Evolutionary conservation across 2,329 filamentous ascomycete genomes (phyloP), one percentile per base, ranked within the genome.

Genomic region (Penicillium sclerotigenum): DNA sequence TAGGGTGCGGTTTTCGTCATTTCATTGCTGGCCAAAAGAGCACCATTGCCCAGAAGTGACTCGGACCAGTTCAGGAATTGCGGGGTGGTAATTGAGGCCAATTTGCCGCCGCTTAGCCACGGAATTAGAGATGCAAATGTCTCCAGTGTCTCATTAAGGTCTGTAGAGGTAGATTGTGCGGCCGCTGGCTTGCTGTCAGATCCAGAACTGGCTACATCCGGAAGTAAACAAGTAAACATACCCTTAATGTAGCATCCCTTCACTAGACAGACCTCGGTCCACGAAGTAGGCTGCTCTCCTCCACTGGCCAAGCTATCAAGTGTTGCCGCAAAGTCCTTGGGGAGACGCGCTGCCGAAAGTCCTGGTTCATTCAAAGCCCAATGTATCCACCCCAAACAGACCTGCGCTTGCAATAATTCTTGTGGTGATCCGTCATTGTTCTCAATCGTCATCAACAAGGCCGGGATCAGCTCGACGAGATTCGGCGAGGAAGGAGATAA

Each of bases 351-450:
- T 40, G 83, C 74, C 36, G 87, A 87, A 40, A 84, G 71, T 1
- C 77, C 78, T 61, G 88, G 88, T 64, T 95, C 88, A 33, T 84
- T 86, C 51, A 88, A 74, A 9, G 86, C 83, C 85, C 89, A 96
- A 68, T 95, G 86, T 65, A 96, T 80, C 89, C 91, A 95, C 52
- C 87, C 91, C 42, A 93, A 73, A 72, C 90, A 94, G 49, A 94
- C 86, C 58, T 85, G 87, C 31, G 91, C 92, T 73, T 96, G 91
- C 64, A 93, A 81, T 10, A 78, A 73, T 68, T 87, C 85, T 66
- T 84, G 79, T n/a, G 69, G 72, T 11, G 75, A 70, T 13, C 73
- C 74, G 13, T 77, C 75, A 65, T 87, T 86, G 51, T 79, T 78
- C 7, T 86, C 84, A 63, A 89, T 83, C 16, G 80, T 83, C 40